Conservation (phyloP, 345 rosid genomes). For the Cardamine chenopodiifolia region DNA sequence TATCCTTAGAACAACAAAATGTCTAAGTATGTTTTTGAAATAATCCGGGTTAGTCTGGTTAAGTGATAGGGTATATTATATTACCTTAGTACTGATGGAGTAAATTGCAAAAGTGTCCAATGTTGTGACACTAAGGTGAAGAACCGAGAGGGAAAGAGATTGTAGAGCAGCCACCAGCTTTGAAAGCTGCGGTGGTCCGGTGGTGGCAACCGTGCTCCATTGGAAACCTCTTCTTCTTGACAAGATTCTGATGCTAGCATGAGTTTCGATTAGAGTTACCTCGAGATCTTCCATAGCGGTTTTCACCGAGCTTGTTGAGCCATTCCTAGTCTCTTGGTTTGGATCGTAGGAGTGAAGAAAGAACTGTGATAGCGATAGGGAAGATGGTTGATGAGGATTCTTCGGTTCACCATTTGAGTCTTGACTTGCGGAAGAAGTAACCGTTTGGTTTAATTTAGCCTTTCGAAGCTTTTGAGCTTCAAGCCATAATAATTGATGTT, state of each 20-base stretch:
- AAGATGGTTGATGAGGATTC: slow-evolving; percentile 23
- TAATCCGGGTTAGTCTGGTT: neutral
- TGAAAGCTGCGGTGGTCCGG: slow-evolving; percentile 51
- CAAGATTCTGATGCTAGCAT: slow-evolving; percentile 81
- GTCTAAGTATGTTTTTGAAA: slow-evolving; percentile 9
- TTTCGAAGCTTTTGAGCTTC: slow-evolving; percentile 63
- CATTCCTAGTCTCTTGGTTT: slow-evolving; percentile 53
- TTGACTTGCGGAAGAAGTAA: slow-evolving; percentile 38
- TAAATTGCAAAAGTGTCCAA: slow-evolving; percentile 60
- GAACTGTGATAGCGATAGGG: slow-evolving; percentile 55
- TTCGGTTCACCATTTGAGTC: slow-evolving; percentile 30
- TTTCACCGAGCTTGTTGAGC: slow-evolving; percentile 47
- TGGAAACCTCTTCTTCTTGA: slow-evolving; percentile 51
- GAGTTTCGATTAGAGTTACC: slow-evolving; percentile 82
- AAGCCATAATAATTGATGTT: slow-evolving; percentile 66
- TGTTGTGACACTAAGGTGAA: slow-evolving; percentile 75
- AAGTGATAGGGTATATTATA: neutral
- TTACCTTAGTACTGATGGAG: slow-evolving; percentile 85
- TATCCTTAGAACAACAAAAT: slow-evolving; percentile 56
- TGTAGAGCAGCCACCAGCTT: slow-evolving; percentile 64
- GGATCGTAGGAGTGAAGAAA: slow-evolving; percentile 58
- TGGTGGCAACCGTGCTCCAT: slow-evolving; percentile 22
- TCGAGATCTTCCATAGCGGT: slow-evolving; percentile 71
- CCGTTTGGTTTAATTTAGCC: slow-evolving; percentile 24
- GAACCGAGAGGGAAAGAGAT: slow-evolving; percentile 66